Evolutionary conservation across 1,139 yeast species (phyloP), one percentile per base, ranked within the genome.

Genomic region (Tardiomyces depauwii): DNA sequence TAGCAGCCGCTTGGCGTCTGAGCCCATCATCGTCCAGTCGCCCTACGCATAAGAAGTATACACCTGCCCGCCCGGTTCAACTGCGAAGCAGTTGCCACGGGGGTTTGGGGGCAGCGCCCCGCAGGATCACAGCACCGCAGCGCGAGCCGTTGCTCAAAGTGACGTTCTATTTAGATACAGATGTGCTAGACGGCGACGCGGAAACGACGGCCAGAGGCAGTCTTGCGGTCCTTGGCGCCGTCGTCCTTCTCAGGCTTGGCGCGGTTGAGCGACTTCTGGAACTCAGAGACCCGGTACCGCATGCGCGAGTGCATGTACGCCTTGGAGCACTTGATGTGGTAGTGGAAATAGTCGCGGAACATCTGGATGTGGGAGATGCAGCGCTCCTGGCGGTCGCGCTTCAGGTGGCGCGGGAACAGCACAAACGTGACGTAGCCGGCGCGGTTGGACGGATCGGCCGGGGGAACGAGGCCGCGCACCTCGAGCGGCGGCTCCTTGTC

Each of bases 301-400:
- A 91, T 91, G 73, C 99, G 80, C 48, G 96, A 87, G 68, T 91
- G 99, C 84, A 91, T 82, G 70, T 86, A 93, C 39, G 98, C 97
- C 73, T 91, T 91, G 51, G 96, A 88, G 65, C 96, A 89, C 69
- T 91, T 91, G 71, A 91, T 91, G 64, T 91, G 99, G 68, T 89
- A 91, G 66, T 91, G 98, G 82, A 91, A 89, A 68, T 89, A 91
- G 63, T 88, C 93, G 67, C 99, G 77, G 70, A 91, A 93, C 53
- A 86, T 74, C 63, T 88, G 89, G 59, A 91, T 84, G 65, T 86
- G 95, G 39, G 93, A 80, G 55, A 87, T 86, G 59, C 94, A 81
- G 62, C 78, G 82, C 59, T 88, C 89, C 61, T 87, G 76, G 56
- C 86, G 79, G 53, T 82, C 87, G 44, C 79, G 74, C 33, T 78